Percentiles rank a stretch among this genome's conserved stretches.
Conservation (phyloP, 2,329 filamentous ascomycete species). For the Aureobasidium sp. region DNA sequence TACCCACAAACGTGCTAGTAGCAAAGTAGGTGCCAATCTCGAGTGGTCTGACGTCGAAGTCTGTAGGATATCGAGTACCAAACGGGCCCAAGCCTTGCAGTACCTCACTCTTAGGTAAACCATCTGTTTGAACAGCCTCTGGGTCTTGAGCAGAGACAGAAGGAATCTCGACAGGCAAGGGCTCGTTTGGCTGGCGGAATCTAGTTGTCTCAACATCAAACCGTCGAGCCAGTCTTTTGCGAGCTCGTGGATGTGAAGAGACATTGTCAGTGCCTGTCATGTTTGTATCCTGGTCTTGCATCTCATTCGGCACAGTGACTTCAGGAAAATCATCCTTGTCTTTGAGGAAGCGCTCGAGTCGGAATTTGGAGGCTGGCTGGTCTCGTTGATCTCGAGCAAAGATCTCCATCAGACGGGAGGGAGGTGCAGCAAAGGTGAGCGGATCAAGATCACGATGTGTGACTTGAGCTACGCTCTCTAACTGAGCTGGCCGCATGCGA, state of each 20-base stretch:
- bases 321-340: background rate
- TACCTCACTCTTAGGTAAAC: background rate
- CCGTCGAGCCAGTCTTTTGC: conserved; percentile 35
- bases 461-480: background rate
- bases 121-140: background rate
- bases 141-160: background rate
- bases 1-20: conserved; percentile 50
- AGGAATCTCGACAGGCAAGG: conserved; percentile 22
- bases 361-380: conserved; percentile 22
- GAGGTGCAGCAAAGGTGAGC: conserved; percentile 3
- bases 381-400: conserved; percentile 20
- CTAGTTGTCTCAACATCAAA: conserved; percentile 41
- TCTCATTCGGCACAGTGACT: background rate
- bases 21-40: conserved; percentile 49
- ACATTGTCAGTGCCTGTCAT: background rate
- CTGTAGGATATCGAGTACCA: conserved; percentile 44
- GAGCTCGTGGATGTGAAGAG: conserved; percentile 18
- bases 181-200: conserved; percentile 39
- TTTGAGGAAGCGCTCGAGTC: conserved; percentile 23
- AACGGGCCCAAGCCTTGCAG: conserved; percentile 42
- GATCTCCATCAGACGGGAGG: conserved; percentile 14
- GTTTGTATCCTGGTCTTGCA: background rate
- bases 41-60: conserved; percentile 48
- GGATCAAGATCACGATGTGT: background rate
- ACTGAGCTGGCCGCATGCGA: conserved; percentile 12